Conservation (phyloP, 768 basidiomycete genomes). For the Steccherinum ochraceum region DNA sequence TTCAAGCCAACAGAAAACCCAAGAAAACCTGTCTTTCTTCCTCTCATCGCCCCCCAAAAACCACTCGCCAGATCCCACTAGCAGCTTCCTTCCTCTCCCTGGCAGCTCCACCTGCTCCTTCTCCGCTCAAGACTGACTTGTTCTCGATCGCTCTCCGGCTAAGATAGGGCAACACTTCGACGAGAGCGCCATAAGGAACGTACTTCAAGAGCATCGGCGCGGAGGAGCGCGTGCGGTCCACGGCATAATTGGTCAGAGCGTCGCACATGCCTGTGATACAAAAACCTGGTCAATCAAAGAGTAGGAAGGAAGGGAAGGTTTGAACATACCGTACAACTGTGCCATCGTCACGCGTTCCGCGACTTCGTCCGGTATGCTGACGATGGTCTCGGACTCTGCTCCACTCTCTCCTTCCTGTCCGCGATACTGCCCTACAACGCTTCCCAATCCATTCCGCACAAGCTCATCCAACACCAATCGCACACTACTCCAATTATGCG, state of each 20-base stretch:
- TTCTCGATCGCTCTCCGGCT: slow-evolving; percentile 89
- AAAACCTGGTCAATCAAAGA: too few relatives aligned
- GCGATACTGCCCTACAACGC: slow-evolving; percentile 20
- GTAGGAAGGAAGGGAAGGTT: not conserved
- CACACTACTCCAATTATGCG: slow-evolving; percentile 76
- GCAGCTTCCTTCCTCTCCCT: slow-evolving; percentile 54
- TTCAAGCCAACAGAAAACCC: too few relatives aligned
- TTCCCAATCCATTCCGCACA: slow-evolving; percentile 48
- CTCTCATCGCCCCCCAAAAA: too few relatives aligned
- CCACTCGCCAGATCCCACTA: slow-evolving; percentile 41
- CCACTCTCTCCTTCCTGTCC: slow-evolving; percentile 12
- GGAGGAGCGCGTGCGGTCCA: slow-evolving; percentile 39
- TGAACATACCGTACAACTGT: slow-evolving; percentile 76
- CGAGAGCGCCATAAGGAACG: slow-evolving; percentile 68
- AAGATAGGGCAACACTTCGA: slow-evolving; percentile 85
- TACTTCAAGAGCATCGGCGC: slow-evolving; percentile 83
- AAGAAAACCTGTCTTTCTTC: too few relatives aligned
- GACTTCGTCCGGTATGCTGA: slow-evolving; percentile 46
- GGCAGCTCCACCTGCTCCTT: slow-evolving; percentile 61
- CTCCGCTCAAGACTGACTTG: slow-evolving; percentile 80
- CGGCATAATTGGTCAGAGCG: slow-evolving; percentile 67
- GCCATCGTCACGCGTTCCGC: slow-evolving; percentile 66
- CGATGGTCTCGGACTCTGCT: slow-evolving; percentile 20
- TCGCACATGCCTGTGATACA: slow-evolving; percentile 80
- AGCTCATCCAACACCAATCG: slow-evolving; percentile 56